A percentile compares a stretch with the other conserved stretches of the same genome.
Evolutionary conservation across 2,329 filamentous ascomycete species (phyloP).

Genomic region (Cordyceps cicadae): DNA sequence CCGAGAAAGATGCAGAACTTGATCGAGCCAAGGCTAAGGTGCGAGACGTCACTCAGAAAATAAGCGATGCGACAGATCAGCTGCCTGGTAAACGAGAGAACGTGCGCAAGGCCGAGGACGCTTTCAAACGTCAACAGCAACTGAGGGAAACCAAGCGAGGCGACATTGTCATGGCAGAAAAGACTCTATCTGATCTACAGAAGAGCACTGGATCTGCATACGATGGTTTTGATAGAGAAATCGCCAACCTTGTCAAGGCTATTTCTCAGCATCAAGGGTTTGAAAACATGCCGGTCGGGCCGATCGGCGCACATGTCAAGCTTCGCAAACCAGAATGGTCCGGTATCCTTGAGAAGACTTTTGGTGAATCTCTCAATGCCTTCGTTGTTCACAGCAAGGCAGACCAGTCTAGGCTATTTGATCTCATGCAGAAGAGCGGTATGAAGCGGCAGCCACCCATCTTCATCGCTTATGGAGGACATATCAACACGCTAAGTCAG

Average conservation of each 20-base stretch:
- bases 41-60: conserved; percentile 19
- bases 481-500: conserved; percentile 32
- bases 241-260: conserved; percentile 56
- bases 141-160: conserved; percentile 36
- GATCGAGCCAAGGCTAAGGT: conserved; percentile 22
- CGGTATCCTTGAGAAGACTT: conserved; percentile 65
- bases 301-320: conserved; percentile 69
- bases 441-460: conserved; percentile 41
- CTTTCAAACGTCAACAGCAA: conserved; percentile 23
- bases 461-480: conserved; percentile 29
- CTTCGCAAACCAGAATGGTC: conserved; percentile 77
- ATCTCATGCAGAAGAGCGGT: conserved; percentile 52
- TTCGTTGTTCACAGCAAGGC: conserved; percentile 75
- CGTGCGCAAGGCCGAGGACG: conserved; percentile 24
- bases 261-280: conserved; percentile 66
- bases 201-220: conserved; percentile 48
- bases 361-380: conserved; percentile 61
- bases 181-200: conserved; percentile 41
- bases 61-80: conserved; percentile 22
- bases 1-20: conserved; percentile 51
- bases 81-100: conserved; percentile 26
- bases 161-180: conserved; percentile 47
- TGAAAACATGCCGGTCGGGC: conserved; percentile 66
- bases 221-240: conserved; percentile 54
- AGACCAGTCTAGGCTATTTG: conserved; percentile 62